Conservation (phyloP, 306 rosid species). For the Cercis canadensis region DNA sequence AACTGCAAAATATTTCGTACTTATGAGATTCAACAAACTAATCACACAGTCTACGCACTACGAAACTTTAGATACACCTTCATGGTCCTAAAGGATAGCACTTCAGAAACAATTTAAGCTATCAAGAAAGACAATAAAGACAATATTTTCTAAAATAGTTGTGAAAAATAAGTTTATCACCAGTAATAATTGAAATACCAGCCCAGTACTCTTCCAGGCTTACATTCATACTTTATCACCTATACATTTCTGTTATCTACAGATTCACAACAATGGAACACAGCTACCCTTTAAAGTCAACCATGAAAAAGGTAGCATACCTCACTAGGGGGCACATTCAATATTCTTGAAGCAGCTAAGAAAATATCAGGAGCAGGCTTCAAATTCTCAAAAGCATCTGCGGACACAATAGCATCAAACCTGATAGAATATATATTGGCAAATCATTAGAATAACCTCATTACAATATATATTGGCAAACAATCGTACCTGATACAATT, state of each 20-base stretch:
- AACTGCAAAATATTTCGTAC: constrained; percentile 17
- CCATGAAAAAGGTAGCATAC: constrained; percentile 42
- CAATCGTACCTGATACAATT: too few species aligned
- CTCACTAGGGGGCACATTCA: constrained; percentile 78
- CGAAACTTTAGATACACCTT: constrained; percentile 12
- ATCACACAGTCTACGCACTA: constrained; percentile 10
- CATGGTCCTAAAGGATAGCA: not conserved
- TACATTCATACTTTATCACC: constrained; percentile 19
- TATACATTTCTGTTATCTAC: constrained; percentile 19
- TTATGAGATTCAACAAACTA: not conserved
- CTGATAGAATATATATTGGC: constrained; percentile 54
- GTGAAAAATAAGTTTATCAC: constrained; percentile 20
- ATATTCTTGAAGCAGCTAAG: constrained; percentile 81
- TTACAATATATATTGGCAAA: too few species aligned
- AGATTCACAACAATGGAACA: constrained; percentile 7
- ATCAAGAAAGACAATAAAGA: constrained; percentile 31
- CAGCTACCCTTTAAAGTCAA: constrained; percentile 27
- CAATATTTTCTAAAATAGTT: constrained; percentile 3
- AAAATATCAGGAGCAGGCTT: constrained; percentile 98
- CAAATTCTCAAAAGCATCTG: constrained; percentile 97
- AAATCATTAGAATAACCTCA: constrained; percentile 23
- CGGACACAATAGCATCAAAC: constrained; percentile 93
- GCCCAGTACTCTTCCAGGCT: constrained; percentile 19
- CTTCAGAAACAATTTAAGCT: constrained; percentile 18
- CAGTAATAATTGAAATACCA: not conserved